Conservation (phyloP, 495 filamentous ascomycete genomes). For the Daldinia caldariorum region DNA sequence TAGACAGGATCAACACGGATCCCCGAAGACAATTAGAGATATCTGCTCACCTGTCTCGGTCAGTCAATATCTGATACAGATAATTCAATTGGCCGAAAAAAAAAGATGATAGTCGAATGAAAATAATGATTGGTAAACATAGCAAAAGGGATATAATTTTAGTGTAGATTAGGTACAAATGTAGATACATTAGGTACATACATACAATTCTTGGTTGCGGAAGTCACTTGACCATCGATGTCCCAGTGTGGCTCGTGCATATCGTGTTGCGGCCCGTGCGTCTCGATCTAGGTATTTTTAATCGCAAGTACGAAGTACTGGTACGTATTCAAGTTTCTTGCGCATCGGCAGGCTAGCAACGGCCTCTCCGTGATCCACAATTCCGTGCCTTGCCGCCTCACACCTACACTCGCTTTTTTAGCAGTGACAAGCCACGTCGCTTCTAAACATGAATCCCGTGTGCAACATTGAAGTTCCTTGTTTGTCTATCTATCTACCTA, state of each 20-base stretch:
- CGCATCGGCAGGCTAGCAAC: constrained; percentile 39
- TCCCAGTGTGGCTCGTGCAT: constrained; percentile 4
- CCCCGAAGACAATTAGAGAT: constrained; percentile 17
- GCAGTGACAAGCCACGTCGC: constrained; percentile 32
- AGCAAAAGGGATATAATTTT: constrained; percentile 13
- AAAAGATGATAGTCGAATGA: constrained; percentile 8
- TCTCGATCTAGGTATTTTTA: constrained; percentile 8
- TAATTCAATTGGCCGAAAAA: constrained; percentile 33
- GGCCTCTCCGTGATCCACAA: constrained; percentile 45
- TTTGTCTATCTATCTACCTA: constrained; percentile 1
- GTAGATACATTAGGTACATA: no score
- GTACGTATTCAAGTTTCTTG: constrained; percentile 11
- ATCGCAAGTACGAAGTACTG: constrained; percentile 9
- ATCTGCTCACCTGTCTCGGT: constrained; percentile 24
- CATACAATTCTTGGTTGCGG: constrained; percentile 18
- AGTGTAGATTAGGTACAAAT: no score
- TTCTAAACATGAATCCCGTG: constrained; percentile 23
- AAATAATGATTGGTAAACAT: constrained; percentile 35
- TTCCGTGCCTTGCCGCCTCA: constrained; percentile 41
- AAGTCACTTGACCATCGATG: constrained; percentile 38
- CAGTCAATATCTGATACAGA: constrained; percentile 27
- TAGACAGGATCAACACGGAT: constrained; percentile 30
- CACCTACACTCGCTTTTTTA: constrained; percentile 25
- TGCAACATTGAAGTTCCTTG: constrained; percentile 14
- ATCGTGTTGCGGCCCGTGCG: constrained; percentile 8